These are phyloP conservation scores for Brassica nigra DNA, from an alignment of 345 rosid genomes.

Conservation along the genomic window DNA sequence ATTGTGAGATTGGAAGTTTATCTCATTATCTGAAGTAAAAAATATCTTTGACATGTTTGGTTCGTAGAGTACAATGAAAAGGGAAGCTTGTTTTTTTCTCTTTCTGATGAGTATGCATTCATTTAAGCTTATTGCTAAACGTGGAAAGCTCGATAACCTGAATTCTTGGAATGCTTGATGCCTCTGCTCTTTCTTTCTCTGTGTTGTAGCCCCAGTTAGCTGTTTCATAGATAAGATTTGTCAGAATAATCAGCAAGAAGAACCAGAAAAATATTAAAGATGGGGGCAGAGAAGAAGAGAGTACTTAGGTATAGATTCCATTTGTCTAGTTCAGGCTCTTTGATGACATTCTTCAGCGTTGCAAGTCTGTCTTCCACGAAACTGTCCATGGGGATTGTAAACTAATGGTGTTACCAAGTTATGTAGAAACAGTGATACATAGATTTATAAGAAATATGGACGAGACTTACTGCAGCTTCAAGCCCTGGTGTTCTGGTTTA, in stretches of 20 bases:
- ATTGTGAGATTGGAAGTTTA: conserved; percentile 20
- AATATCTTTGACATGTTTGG: conserved; percentile 26
- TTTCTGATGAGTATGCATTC: conserved; percentile 1
- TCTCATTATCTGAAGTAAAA: neutral
- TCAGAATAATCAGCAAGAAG: conserved; percentile 4
- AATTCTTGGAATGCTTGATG: conserved; percentile 68
- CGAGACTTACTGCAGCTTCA: conserved; percentile 61
- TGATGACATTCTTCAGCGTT: conserved; percentile 85
- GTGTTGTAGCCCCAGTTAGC: conserved; percentile 45
- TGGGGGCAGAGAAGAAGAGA: neutral
- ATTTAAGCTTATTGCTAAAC: conserved; percentile 79
- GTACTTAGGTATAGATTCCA: conserved; percentile 84
- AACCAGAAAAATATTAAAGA: neutral
- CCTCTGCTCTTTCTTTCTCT: conserved; percentile 77
- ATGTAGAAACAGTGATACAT: neutral
- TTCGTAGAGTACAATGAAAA: conserved; percentile 20
- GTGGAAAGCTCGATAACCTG: conserved; percentile 71
- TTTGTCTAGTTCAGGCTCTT: conserved; percentile 76
- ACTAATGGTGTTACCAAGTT: conserved; percentile 3
- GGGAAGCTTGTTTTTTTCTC: neutral
- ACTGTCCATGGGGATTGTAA: conserved; percentile 44
- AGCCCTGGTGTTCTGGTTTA: conserved; percentile 77
- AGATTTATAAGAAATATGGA: neutral
- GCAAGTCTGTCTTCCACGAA: conserved; percentile 94
- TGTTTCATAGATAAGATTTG: neutral